These are phyloP conservation scores for Mycena sp. DNA, from an alignment of 1,284 basidiomycete genomes.

Conservation along the genomic window DNA sequence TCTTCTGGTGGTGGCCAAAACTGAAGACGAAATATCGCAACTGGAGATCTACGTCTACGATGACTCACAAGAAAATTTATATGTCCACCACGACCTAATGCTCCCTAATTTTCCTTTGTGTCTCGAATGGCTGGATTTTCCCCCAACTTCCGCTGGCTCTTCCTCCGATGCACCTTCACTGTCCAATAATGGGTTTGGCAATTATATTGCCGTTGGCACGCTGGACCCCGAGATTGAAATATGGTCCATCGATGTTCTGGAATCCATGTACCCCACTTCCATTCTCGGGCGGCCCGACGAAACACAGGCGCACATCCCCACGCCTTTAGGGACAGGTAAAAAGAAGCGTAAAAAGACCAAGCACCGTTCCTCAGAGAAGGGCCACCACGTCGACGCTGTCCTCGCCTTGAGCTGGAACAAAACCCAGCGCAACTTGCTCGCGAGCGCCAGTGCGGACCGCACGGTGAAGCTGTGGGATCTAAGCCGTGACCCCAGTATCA, in stretches of 20 bases:
- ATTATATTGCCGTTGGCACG: slow-evolving; percentile 96
- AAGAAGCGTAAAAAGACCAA: slow-evolving; percentile 94
- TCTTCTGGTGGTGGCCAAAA: slow-evolving; percentile 92
- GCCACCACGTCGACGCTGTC: slow-evolving; percentile 94
- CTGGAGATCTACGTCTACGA: slow-evolving; percentile 97
- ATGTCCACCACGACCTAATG: slow-evolving; percentile 98
- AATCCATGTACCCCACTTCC: slow-evolving; percentile 93
- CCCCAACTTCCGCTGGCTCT: slow-evolving; percentile 62
- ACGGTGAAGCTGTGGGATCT: slow-evolving; percentile 99
- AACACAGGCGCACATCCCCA: slow-evolving; percentile 82
- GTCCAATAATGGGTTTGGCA: slow-evolving; percentile 67
- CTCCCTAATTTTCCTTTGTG: slow-evolving; percentile 98
- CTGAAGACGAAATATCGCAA: slow-evolving; percentile 96
- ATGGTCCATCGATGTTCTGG: slow-evolving; percentile 95
- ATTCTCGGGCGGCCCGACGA: slow-evolving; percentile 91
- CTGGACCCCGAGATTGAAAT: slow-evolving; percentile 99
- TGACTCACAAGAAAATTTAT: slow-evolving; percentile 91
- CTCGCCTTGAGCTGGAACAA: slow-evolving; percentile 94
- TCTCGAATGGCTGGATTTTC: slow-evolving; percentile 98
- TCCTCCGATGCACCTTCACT: slow-evolving; percentile 49
- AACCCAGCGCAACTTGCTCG: slow-evolving; percentile 88
- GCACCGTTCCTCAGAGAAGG: slow-evolving; percentile 70
- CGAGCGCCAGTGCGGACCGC: slow-evolving; percentile 92
- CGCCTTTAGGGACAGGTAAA: slow-evolving; percentile 86
- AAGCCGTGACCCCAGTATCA: slow-evolving; percentile 69